Evolutionary conservation across 305 asterid species (phyloP), one percentile per base, ranked within the genome.

Genomic region (Solanum hybrid): DNA sequence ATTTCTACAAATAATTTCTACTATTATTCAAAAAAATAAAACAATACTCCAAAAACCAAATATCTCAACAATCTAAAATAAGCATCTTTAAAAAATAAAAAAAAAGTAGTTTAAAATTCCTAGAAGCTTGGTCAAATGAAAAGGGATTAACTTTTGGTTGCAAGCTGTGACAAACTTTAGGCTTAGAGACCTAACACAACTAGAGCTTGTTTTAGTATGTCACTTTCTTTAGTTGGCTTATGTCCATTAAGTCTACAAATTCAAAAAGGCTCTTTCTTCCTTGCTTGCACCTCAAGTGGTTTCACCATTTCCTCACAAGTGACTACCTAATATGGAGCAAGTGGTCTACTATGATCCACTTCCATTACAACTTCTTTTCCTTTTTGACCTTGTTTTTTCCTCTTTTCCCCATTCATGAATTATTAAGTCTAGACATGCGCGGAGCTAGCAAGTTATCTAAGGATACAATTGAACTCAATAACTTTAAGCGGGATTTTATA

Each of bases 141-240:
- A 72, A 72, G 88, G 14, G 71, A 80, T 7, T 42, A 34, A 88
- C 76, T 91, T 90, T 90, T 91, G 90, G 64, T 90, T 88, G 89
- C 91, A 92, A 90, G 94, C 38, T 82, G 73, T 89, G 91, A 90
- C 93, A 92, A 93, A 90, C 85, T 90, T 90, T 82, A 88, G 79
- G 71, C 90, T 87, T 20, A 10, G 46, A 91, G 88, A 90, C 89
- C 90, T 90, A 91, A 89, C 90, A 72, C 79, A 24, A 60, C n/a
- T 56, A 84, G 86, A 75, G 77, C 14, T 89, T 82, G 40, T 88
- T 88, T 76, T 20, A 87, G 13, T 10, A 79, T 90, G 90, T 91
- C 91, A 88, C 89, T 80, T 90, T 90, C 87, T 86, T 91, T 56
- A 56, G 78, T 88, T 87, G 88, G 88, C 86, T 89, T 72, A 84